phyloP scores from a whole-genome alignment of 2,329 filamentous ascomycete species.

The Amphichorda felina region DNA sequence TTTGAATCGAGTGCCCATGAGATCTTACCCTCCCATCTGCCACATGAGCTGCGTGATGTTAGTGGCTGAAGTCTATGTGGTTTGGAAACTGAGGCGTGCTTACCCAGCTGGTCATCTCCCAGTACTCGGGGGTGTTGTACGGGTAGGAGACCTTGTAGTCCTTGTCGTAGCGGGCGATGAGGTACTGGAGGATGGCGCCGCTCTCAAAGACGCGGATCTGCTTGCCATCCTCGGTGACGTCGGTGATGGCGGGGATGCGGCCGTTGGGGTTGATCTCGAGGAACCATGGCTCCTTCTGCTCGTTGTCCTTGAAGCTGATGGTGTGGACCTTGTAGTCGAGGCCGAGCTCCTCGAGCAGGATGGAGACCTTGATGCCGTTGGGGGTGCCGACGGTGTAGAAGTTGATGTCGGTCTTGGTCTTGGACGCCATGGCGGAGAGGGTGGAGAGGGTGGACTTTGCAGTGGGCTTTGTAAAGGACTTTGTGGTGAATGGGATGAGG shows the following conservation, averaged over 20 bases:
- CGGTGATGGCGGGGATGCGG: conserved; percentile 78
- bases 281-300: conserved; percentile 81
- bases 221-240: conserved; percentile 63
- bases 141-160: conserved; percentile 78
- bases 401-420: conserved; percentile 46
- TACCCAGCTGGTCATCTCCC: conserved; percentile 71
- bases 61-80: neutral
- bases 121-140: conserved; percentile 58
- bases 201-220: conserved; percentile 71
- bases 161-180: conserved; percentile 69
- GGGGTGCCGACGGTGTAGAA: conserved; percentile 77
- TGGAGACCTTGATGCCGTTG: conserved; percentile 84
- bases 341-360: conserved; percentile 74
- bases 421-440: too few relatives aligned
- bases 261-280: conserved; percentile 88
- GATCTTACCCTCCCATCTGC: conserved; percentile 54
- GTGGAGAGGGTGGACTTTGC: neutral
- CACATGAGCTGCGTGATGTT: conserved; percentile 43
- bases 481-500: too few relatives aligned
- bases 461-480: neutral
- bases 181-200: conserved; percentile 74
- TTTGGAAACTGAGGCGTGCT: conserved; percentile 6
- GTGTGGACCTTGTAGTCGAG: conserved; percentile 62
- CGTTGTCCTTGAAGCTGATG: conserved; percentile 62
- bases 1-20: neutral